These are phyloP conservation scores for Przewalskia tangutica DNA, from an alignment of 257 asterid species.

Conservation along the genomic window DNA sequence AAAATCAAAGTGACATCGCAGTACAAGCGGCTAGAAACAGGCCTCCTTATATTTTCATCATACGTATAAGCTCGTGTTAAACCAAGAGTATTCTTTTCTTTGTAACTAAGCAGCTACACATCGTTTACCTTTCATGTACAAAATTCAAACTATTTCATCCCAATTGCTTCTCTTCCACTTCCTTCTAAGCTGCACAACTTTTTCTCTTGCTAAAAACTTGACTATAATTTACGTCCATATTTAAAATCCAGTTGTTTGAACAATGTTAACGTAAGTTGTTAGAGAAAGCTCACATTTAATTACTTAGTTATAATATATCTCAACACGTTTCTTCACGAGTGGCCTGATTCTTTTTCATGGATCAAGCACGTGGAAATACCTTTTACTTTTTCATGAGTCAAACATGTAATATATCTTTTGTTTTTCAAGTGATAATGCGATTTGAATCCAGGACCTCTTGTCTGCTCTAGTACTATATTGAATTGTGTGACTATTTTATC, in stretches of 20 bases:
- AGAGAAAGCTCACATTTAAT: too few species aligned
- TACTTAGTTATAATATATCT: too few species aligned
- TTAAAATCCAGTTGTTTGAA: too few species aligned
- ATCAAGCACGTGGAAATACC: background rate
- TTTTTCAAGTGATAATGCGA: background rate
- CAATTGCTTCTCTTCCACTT: background rate
- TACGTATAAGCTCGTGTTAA: background rate
- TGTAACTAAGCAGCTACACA: background rate
- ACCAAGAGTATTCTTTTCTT: background rate
- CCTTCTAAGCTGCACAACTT: background rate
- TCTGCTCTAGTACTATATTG: background rate
- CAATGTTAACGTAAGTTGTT: too few species aligned
- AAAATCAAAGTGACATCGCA: background rate
- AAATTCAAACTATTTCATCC: background rate
- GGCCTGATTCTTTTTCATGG: background rate
- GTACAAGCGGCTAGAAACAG: background rate
- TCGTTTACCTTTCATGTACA: background rate
- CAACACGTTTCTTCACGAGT: background rate
- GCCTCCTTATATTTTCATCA: background rate
- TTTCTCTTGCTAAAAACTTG: too few species aligned
- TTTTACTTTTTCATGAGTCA: background rate
- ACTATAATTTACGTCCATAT: too few species aligned
- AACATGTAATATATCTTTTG: background rate
- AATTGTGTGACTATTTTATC: background rate
- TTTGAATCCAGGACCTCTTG: background rate